A percentile compares a stretch with the other conserved stretches of the same genome.
Conservation (phyloP, 345 rosid genomes). For the Citrus trifoliata region DNA sequence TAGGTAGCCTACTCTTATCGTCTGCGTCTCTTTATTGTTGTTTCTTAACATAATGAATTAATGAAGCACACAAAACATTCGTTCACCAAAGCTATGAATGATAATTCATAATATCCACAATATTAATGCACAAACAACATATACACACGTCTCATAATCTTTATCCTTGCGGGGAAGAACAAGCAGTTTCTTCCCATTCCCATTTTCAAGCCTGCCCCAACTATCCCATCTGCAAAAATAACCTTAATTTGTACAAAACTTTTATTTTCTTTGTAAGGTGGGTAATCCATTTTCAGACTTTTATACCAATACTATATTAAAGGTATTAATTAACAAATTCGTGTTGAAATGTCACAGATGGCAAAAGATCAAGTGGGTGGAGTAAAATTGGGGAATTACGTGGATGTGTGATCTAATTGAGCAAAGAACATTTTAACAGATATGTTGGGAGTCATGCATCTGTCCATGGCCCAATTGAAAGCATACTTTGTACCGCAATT, state of each 20-base stretch:
- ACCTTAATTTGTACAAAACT: neutral
- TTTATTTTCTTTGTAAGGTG: neutral
- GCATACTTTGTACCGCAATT: neutral
- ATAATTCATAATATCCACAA: neutral
- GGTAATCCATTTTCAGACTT: neutral
- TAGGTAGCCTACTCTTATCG: constrained; percentile 44
- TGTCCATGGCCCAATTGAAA: neutral
- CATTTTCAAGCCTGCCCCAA: constrained; percentile 37
- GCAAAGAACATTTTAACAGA: neutral
- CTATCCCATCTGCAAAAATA: constrained; percentile 23
- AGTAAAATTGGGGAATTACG: neutral
- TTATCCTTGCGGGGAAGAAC: neutral
- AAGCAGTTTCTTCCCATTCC: neutral
- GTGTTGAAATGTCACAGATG: neutral
- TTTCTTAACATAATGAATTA: neutral
- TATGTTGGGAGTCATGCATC: neutral
- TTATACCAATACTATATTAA: neutral
- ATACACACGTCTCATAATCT: neutral
- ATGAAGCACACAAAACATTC: neutral
- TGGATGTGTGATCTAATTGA: constrained; percentile 1
- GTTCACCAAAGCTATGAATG: constrained; percentile 15
- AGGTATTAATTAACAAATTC: neutral
- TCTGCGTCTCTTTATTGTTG: neutral
- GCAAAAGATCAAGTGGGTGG: neutral
- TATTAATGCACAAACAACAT: no score